A percentile compares a stretch with the other conserved stretches of the same genome.
These are phyloP conservation scores for Rhodotorula toruloides DNA, from an alignment of 768 basidiomycete species.

Conservation along the genomic window DNA sequence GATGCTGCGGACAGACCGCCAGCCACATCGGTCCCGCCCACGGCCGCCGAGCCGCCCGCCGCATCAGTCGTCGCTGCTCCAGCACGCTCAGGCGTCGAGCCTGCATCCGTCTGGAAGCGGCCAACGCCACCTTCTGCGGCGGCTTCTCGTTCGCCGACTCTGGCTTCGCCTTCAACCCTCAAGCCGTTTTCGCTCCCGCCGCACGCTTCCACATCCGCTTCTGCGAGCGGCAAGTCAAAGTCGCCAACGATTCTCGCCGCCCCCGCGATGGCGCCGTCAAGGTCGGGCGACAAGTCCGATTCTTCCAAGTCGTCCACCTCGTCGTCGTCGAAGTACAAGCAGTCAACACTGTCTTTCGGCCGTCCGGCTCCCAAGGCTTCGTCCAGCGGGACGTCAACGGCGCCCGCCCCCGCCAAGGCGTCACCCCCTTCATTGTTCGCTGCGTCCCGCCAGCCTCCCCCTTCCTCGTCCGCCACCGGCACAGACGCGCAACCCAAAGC, in stretches of 20 bases:
- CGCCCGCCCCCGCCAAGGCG: not conserved
- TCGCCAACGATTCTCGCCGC: not conserved
- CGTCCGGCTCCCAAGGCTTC: not conserved
- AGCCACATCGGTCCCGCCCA: too few species aligned
- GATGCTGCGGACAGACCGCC: not conserved
- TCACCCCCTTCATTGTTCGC: not conserved
- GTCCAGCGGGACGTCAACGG: not conserved
- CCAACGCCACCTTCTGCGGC: too few species aligned
- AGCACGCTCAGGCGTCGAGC: too few species aligned
- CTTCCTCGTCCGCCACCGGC: not conserved
- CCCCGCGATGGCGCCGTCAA: not conserved
- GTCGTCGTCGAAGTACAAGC: not conserved
- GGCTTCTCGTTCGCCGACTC: too few species aligned
- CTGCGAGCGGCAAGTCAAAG: too few species aligned
- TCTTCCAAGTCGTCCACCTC: too few species aligned
- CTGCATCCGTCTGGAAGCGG: too few species aligned
- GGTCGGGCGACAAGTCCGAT: not conserved
- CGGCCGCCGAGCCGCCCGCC: too few species aligned
- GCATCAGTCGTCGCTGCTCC: too few species aligned
- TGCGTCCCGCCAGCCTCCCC: too few species aligned
- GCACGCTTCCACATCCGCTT: too few species aligned
- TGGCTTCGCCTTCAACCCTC: too few species aligned
- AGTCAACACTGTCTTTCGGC: constrained; percentile 8
- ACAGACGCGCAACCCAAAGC: not conserved
- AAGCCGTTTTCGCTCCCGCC: not conserved